Evolutionary conservation across 345 rosid species (phyloP).

Genomic region (Iberis pinnata): DNA sequence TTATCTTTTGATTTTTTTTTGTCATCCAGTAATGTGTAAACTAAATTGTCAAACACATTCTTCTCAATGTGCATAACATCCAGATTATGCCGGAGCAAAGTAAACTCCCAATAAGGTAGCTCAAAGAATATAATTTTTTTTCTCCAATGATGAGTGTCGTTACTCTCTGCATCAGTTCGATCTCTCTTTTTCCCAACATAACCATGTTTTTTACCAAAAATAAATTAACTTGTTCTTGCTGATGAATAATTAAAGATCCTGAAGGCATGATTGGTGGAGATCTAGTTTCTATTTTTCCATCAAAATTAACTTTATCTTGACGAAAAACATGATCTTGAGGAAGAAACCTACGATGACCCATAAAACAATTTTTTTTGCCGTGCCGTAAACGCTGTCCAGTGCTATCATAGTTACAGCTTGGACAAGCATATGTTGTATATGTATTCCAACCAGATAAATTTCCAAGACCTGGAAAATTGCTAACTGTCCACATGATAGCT

Average conservation of each 20-base stretch:
- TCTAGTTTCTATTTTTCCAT: background rate
- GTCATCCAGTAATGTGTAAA: conserved; percentile 1
- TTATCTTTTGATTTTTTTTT: background rate
- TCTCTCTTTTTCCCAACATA: background rate
- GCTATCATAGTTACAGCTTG: background rate
- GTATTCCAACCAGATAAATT: background rate
- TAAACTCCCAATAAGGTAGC: background rate
- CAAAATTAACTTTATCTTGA: background rate
- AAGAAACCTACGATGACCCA: background rate
- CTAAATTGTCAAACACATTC: conserved; percentile 2
- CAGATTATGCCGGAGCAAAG: background rate
- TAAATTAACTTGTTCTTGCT: background rate
- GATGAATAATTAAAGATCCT: background rate
- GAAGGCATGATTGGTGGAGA: background rate
- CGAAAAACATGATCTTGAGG: background rate
- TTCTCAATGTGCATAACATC: conserved; percentile 6
- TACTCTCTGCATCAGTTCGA: background rate
- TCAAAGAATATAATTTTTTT: background rate
- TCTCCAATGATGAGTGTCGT: background rate
- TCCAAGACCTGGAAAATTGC: background rate
- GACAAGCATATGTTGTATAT: background rate
- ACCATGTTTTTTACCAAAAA: background rate
- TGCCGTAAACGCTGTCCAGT: background rate
- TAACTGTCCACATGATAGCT: background rate
- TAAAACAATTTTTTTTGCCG: background rate